Evolutionary conservation across 108 stramenopile species (phyloP).

Genomic region (Pseudonitzschia multiseries): DNA sequence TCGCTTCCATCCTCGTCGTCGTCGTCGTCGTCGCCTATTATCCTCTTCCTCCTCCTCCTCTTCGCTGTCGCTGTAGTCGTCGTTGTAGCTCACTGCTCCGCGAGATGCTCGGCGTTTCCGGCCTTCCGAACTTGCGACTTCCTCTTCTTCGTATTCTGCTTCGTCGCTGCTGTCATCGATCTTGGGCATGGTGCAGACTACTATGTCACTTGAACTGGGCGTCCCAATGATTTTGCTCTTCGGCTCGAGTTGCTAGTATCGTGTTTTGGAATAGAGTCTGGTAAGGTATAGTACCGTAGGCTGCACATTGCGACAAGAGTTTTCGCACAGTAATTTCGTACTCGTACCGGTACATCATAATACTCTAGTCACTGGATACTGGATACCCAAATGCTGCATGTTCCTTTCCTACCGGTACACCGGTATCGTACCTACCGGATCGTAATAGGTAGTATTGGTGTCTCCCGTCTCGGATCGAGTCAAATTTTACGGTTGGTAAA

Average conservation of each 20-base stretch:
- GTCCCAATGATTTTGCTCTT: conserved; percentile 1
- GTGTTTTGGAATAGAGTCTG: too few species aligned
- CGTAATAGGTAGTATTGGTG: too few species aligned
- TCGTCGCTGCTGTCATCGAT: conserved; percentile 15
- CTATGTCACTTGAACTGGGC: background rate
- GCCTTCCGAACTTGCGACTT: background rate
- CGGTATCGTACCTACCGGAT: too few species aligned
- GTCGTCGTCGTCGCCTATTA: conserved; percentile 26
- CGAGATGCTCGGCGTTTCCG: conserved; percentile 12
- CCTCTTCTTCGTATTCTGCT: conserved; percentile 25
- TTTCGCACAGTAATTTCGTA: too few species aligned
- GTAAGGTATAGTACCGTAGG: too few species aligned
- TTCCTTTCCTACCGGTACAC: too few species aligned
- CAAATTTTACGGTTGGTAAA: too few species aligned
- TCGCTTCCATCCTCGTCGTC: conserved; percentile 21
- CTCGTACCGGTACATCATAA: too few species aligned
- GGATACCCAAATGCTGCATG: too few species aligned
- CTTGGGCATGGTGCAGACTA: background rate
- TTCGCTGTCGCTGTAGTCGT: conserved; percentile 22
- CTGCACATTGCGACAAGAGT: too few species aligned
- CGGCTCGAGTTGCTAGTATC: background rate
- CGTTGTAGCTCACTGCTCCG: conserved; percentile 17
- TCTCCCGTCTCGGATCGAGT: too few species aligned
- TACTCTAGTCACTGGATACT: too few species aligned
- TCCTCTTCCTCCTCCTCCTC: conserved; percentile 35